Base-by-base conservation (phyloP, 116 monocot genomes). In the Phalaenopsis hybrid region DNA sequence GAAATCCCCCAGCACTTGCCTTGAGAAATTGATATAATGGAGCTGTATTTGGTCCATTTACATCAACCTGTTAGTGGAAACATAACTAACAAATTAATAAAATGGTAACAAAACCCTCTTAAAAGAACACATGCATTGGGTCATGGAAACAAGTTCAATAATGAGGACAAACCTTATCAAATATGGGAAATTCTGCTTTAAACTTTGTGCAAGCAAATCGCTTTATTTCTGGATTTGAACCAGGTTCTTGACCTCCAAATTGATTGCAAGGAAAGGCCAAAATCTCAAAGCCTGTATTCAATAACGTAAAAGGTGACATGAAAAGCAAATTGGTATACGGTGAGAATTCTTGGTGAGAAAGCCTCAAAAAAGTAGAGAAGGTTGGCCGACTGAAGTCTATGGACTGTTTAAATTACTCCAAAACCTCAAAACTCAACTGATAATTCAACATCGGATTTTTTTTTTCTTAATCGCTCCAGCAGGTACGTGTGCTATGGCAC, bases 261-360 rank as follows among this genome's bases (percentile, higher is more conserved):
- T 99, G 98, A 84, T 99, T 99, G 87, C 98, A 99, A 49, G 98
- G 98, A 59, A 99, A 99, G 57, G 98, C 98, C 83, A 99, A 86
- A 79, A 99, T 91, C 82, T 99, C 98, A 88, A 99, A 91, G 59
- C 98, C 98, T 99, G 77, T 82, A 87, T 76, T 58, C 76, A 43
- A 58, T 44, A 79, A 44, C 0, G 21, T 21, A 75, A 75, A 9
- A 75, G 44, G 18, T 46, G 37, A 75, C 21, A 23, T 21, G 5
- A 46, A 0, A 20, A 48, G 46, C 1, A 46, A 75, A 75, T 25
- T 4, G 72, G 41, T 16, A 41, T 41, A 4, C 41, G 41, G 41
- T 41, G 41, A 41, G 41, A 41, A 41, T 41, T 41, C 41, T 41
- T 41, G 41, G 41, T 41, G 41, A 41, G 41, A 41, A 41, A 41